Evolutionary conservation across 345 rosid genomes (phyloP).

Genomic region (Populus simonii): DNA sequence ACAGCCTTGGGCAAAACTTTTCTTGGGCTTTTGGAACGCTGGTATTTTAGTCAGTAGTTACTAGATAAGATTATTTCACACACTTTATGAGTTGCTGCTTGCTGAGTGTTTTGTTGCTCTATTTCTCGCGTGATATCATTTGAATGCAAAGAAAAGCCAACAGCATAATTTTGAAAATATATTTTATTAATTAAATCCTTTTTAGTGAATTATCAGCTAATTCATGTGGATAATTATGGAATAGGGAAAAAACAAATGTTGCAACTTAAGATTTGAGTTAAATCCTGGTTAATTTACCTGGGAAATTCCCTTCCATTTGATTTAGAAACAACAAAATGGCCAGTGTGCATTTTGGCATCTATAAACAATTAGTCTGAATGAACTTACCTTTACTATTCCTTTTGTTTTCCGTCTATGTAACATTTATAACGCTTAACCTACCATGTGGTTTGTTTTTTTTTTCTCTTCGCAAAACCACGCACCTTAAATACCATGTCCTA

Average conservation of each 20-base stretch:
- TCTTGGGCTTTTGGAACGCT: conserved; percentile 85
- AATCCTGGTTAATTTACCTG: not conserved
- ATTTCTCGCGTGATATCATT: not conserved
- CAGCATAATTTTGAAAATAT: not conserved
- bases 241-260: not conserved
- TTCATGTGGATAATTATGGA: not conserved
- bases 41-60: conserved; percentile 32
- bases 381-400: not conserved
- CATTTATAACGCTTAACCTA: not conserved
- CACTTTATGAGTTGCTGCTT: not conserved
- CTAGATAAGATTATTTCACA: not conserved
- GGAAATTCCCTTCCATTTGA: not conserved
- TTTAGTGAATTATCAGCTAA: not conserved
- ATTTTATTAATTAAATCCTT: no score
- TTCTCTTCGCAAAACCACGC: not conserved
- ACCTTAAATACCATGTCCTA: no score
- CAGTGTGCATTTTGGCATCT: not conserved
- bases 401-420: not conserved
- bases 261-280: not conserved
- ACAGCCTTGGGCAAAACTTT: conserved; percentile 90
- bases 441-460: not conserved
- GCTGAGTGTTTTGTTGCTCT: not conserved
- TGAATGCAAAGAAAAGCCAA: not conserved
- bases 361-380: not conserved
- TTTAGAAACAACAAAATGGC: not conserved